Evolutionary conservation across 2,329 filamentous ascomycete species (phyloP), one percentile per base, ranked within the genome.

Genomic region (Davidsoniella eucalypti): DNA sequence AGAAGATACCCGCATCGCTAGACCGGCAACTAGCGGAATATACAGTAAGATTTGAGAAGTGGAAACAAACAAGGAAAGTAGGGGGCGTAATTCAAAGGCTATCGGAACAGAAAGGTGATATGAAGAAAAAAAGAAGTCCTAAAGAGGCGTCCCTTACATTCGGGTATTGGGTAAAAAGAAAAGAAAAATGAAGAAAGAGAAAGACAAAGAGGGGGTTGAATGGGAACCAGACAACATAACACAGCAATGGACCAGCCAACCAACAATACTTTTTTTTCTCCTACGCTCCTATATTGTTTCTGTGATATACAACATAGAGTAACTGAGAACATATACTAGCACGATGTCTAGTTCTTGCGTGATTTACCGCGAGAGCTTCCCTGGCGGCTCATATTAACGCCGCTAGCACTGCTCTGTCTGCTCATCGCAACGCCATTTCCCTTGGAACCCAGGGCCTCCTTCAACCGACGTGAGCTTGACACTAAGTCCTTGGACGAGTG

Each of bases 351-450:
- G 47, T 58, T 61, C 57, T 65, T 65, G 47, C 66, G 62, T 47
- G 64, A 60, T 58, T 68, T 69, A 45, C 72, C 72, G 47, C 72
- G 66, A 18, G 67, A 68, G 54, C 71, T 75, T 42, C 68, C 66
- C 21, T 73, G 69, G 18, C 75, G 66, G 55, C 72, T 77, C 73
- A 77, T 77, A 10, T 71, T 65, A 29, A 69, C 69, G 40, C 73
- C 75, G 21, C 72, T 72, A 3, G 70, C 63, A 49, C 72, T 75
- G 61, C 70, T 75, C 59, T 73, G 71, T 37, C 72, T 69, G 57
- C 72, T 76, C 70, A 76, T 76, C 1, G 73, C 68, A 12, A 65
- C 64, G 0, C 69, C 12, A 23, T 23, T 29, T 25, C 49, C 50
- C 45, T 52, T 52, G 29, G 26, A 21, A 17, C 43, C 29, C 26